Evolutionary conservation across 176 grass and related monocot genomes (phyloP), one percentile per base, ranked within the genome.

Genomic region (Bonia amplexicaulis): DNA sequence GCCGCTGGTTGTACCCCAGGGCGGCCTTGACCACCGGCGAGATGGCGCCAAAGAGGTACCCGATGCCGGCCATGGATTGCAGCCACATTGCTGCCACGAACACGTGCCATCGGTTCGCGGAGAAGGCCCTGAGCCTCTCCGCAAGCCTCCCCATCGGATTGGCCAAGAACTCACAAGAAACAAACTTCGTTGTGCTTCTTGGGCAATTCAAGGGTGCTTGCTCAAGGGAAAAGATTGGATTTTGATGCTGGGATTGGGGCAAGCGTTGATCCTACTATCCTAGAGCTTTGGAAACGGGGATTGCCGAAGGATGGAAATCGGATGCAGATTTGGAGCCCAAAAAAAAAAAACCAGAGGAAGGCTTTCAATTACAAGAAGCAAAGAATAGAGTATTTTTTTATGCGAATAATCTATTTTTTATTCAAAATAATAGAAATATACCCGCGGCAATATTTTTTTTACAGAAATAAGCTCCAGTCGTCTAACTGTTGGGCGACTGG

Each of bases 31-130:
- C 74, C 46, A 93, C 85, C 4, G 95, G 95, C 67, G 95, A 97
- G 58, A 97, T 86, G 76, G 89, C 84, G 61, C 95, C 95, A 71
- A 97, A 97, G 46, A 97, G 87, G 80, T 97, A 97, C 4, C 95
- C 92, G 65, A 97, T 90, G 16, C 95, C 95, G 1, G 92, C 95
- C 53, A 97, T 90, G 42, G 95, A 93, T 55, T 97, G 95, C 84
- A 97, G 76, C 95, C 95, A 97, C 95, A 97, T 95, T 82, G 95
- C 90, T 15, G 91, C 92, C 3, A 97, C 92, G 76, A 97, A 94
- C 66, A 97, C 92, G 19, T 90, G 76, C 95, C 95, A 97, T 74
- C 95, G 86, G 83, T 95, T 95, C 87, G 82, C 88, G 62, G 85
- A 80, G 74, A 97, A 90, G 82, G 82, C 79, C 35, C 75, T 65